Conservation (phyloP, 371 early-diverging fungal genomes). For the Mortierella sp. region DNA sequence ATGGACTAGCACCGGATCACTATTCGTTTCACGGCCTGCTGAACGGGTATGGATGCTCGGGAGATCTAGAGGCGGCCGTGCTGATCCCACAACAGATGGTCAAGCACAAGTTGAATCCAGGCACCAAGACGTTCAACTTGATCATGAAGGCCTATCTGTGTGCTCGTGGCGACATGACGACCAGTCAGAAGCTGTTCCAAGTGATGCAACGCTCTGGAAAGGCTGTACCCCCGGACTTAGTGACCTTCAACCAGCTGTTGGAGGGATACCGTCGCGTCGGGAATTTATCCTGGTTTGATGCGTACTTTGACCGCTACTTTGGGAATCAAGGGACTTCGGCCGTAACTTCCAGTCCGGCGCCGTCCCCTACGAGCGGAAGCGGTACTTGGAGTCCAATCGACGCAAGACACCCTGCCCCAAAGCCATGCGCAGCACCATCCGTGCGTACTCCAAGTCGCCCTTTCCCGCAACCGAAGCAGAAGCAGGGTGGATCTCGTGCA, state of each 20-base stretch:
- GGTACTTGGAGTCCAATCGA: background rate
- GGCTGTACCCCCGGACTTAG: slow-evolving; percentile 38
- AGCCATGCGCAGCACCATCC: background rate
- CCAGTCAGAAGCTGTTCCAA: slow-evolving; percentile 38
- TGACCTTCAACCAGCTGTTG: slow-evolving; percentile 46
- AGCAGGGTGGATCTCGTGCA: background rate
- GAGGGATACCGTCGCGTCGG: slow-evolving; percentile 44
- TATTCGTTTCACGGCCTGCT: slow-evolving; percentile 44
- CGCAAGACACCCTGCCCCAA: background rate
- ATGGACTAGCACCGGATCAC: slow-evolving; percentile 31
- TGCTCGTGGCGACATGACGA: slow-evolving; percentile 20
- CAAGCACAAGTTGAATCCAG: slow-evolving; percentile 35
- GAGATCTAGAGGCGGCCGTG: slow-evolving; percentile 36
- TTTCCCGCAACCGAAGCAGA: background rate
- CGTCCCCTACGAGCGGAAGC: background rate
- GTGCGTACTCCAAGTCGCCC: background rate
- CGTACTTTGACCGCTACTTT: slow-evolving; percentile 47
- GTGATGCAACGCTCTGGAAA: slow-evolving; percentile 34
- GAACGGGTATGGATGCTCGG: slow-evolving; percentile 32
- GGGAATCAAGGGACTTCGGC: slow-evolving; percentile 1
- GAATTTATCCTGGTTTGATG: slow-evolving; percentile 47
- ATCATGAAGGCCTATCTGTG: slow-evolving; percentile 50
- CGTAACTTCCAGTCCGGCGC: background rate
- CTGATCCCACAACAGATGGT: slow-evolving; percentile 43
- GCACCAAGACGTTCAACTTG: slow-evolving; percentile 49